A percentile compares a stretch with the other conserved stretches of the same genome.
Conservation (phyloP, 179 eudicot species). For the Patellifolia procumbens region DNA sequence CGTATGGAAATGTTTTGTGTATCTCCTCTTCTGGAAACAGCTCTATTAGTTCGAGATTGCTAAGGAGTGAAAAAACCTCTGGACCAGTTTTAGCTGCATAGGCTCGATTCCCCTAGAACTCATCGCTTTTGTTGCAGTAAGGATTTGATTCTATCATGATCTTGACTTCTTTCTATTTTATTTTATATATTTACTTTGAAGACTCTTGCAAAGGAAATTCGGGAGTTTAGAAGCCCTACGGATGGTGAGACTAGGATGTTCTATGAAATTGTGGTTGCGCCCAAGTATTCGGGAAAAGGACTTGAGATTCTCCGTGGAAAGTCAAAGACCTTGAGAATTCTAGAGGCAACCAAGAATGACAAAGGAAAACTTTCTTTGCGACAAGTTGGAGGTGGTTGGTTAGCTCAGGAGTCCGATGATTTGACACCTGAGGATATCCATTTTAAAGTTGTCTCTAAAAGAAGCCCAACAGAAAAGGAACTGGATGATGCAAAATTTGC, state of each 20-base stretch:
- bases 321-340: conserved; percentile 91
- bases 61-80: background rate
- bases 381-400: conserved; percentile 99
- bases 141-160: background rate
- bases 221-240: conserved; percentile 95
- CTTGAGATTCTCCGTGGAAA: conserved; percentile 95
- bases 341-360: conserved; percentile 79
- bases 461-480: conserved; percentile 59
- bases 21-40: background rate
- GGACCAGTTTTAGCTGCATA: background rate
- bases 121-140: background rate
- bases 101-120: background rate
- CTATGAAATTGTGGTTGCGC: conserved; percentile 97
- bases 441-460: conserved; percentile 62
- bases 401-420: conserved; percentile 96
- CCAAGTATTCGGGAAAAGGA: conserved; percentile 76
- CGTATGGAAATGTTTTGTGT: background rate
- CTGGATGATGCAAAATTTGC: conserved; percentile 90
- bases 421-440: conserved; percentile 73
- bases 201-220: conserved; percentile 88
- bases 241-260: conserved; percentile 97
- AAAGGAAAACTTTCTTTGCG: conserved; percentile 85
- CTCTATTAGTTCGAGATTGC: background rate
- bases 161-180: background rate
- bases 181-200: conserved; percentile 25